Base-by-base conservation (phyloP, 1,284 basidiomycete species). In the Ganoderma lucidum region DNA sequence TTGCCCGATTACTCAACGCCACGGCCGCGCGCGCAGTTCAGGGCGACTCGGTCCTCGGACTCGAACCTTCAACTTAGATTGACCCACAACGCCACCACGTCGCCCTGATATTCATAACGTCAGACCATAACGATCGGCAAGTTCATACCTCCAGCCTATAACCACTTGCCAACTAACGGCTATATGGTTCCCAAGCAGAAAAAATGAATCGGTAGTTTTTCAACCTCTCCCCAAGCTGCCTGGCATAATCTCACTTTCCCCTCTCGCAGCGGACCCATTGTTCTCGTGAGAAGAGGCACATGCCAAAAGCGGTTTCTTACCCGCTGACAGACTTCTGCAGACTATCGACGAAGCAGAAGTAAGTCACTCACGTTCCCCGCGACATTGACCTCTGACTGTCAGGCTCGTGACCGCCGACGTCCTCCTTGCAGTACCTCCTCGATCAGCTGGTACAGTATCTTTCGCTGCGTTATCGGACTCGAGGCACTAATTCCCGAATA, bases 291-390 rank as follows among this genome's bases (percentile, higher is more conserved):
- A 35, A 9, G n/a, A 23, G 28, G 14, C 1, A 6, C 28, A 28
- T 66, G 4, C 0, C 39, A 14, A 17, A 8, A 19, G 35, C 32
- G n/a, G 14, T 55, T 44, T 8, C 39, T 45, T 15, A 30, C 35
- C 28, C 2, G 45, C 23, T 39, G 4, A 53, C 19, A 39, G 10
- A 6, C 12, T 8, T 28, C 2, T 14, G 10, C 53, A 79, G 78
- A 79, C 78, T 1, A 79, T 79, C 15, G 77, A 79, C 23, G 78
- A 79, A 69, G 77, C 78, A 48, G 77, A 79, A 74, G 77, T 76
- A 66, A 15, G 35, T 42, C 23, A 4, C 10, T 35, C 63, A 15
- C 30, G 44, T 0, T 37, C 41, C 28, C 42, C 58, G 42, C 23
- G 15, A 4, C 39, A 53, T 9, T 58, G 10, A 44, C 53, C n/a